Conservation (phyloP, 179 eudicot genomes). For the Sideroxylon spinosum region DNA sequence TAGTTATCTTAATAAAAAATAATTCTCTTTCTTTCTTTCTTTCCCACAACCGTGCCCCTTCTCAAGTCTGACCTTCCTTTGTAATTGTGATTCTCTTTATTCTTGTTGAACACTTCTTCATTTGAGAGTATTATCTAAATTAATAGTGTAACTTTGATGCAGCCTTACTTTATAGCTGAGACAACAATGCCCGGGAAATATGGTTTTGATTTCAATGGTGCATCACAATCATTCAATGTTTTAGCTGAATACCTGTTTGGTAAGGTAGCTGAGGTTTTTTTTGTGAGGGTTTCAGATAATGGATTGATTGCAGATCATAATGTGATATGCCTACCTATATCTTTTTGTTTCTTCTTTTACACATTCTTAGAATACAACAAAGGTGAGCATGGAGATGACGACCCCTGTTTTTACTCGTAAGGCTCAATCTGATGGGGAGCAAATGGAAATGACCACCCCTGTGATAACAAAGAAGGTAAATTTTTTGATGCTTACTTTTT, state of each 20-base stretch:
- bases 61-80: background rate
- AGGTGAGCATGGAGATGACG: conserved; percentile 94
- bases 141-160: conserved; percentile 15
- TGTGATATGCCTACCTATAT: background rate
- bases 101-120: background rate
- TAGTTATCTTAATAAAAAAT: conserved; percentile 1
- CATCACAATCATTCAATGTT: conserved; percentile 86
- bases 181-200: conserved; percentile 85
- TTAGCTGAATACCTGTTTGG: conserved; percentile 94
- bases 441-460: conserved; percentile 96
- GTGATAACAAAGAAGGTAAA: conserved; percentile 69
- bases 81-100: background rate
- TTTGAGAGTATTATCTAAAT: background rate
- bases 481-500: background rate
- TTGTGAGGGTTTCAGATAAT: background rate
- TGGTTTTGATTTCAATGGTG: conserved; percentile 84
- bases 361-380: conserved; percentile 50
- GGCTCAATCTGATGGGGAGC: conserved; percentile 59
- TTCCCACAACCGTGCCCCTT: background rate
- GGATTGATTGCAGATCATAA: background rate
- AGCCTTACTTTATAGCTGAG: conserved; percentile 88
- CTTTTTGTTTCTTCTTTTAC: conserved; percentile 5
- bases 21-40: background rate
- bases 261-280: conserved; percentile 53
- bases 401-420: conserved; percentile 85